Conservation (phyloP, 345 rosid species). For the Citropsis articulata region DNA sequence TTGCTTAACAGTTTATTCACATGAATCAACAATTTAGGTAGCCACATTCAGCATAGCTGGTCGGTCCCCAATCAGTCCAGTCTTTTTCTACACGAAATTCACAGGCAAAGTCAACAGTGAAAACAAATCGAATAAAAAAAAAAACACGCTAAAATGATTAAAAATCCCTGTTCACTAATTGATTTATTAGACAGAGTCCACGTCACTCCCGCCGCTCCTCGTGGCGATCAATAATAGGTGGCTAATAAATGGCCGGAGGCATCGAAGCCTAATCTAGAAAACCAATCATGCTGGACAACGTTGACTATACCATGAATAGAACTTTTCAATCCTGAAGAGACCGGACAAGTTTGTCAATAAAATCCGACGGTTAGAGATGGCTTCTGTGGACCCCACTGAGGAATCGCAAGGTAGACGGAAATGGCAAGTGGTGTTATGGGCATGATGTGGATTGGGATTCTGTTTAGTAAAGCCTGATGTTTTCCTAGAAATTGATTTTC, state of each 20-base stretch:
- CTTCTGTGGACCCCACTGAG: not conserved
- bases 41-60: not conserved
- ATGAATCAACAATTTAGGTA: not conserved
- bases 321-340: not conserved
- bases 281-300: slow-evolving; percentile 8
- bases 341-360: slow-evolving; percentile 5
- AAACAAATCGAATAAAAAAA: not conserved
- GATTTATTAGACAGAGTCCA: not conserved
- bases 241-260: slow-evolving; percentile 3
- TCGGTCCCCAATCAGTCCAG: not conserved
- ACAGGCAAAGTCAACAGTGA: not conserved
- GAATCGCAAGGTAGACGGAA: not conserved
- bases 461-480: not conserved
- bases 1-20: not conserved
- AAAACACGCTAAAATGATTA: too few species aligned
- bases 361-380: slow-evolving; percentile 23
- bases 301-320: slow-evolving; percentile 13
- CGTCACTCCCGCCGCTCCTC: not conserved
- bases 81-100: not conserved
- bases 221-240: not conserved
- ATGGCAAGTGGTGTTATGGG: not conserved
- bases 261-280: not conserved
- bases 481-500: not conserved
- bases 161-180: too few species aligned
- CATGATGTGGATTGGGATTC: not conserved